Evolutionary conservation across 2,329 filamentous ascomycete species (phyloP).

Genomic region (Fusarium humuli): DNA sequence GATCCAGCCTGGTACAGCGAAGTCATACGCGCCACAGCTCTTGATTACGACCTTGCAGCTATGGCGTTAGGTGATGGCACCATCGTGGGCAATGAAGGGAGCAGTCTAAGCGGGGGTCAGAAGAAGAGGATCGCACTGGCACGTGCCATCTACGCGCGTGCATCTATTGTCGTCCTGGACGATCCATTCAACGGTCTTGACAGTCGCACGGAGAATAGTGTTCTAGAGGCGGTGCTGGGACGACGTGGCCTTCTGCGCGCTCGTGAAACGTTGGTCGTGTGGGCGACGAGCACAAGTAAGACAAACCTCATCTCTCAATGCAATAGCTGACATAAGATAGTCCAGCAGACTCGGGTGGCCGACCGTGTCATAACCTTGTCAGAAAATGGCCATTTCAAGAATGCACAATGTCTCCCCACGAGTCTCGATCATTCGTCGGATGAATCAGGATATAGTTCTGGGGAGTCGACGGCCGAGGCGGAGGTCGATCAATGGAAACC

Average conservation of each 20-base stretch:
- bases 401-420: too few species aligned
- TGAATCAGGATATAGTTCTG: too few species aligned
- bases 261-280: background rate
- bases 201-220: background rate
- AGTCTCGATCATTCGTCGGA: too few species aligned
- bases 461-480: too few species aligned
- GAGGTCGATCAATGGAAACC: too few species aligned
- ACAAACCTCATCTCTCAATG: fast-evolving
- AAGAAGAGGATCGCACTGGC: background rate
- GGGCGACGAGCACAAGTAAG: conserved; percentile 1
- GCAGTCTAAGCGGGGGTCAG: conserved; percentile 1
- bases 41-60: background rate
- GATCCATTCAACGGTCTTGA: background rate
- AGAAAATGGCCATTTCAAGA: too few species aligned
- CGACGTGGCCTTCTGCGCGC: background rate
- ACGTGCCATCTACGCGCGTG: background rate
- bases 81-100: background rate
- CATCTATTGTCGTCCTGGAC: background rate
- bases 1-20: background rate
- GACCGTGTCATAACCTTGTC: too few species aligned
- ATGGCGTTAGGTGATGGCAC: background rate
- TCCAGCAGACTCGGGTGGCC: too few species aligned
- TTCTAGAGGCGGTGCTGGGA: background rate
- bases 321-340: too few species aligned
- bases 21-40: background rate